Base-by-base conservation (phyloP, 805 yeast genomes). In the Nakazawaea sp. region DNA sequence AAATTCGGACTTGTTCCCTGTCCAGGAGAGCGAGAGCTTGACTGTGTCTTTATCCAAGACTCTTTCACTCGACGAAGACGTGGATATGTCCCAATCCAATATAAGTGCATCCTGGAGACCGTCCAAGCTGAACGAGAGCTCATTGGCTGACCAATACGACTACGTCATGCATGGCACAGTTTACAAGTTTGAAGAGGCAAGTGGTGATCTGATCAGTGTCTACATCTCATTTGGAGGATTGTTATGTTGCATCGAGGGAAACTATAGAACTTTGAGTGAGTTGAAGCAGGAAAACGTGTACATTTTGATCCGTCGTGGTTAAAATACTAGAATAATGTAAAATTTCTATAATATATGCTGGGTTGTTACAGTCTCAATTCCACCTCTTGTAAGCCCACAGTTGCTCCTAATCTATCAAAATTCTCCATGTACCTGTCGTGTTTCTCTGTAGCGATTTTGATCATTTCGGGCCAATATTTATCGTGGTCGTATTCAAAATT, bases 151-250 rank as follows among this genome's bases (percentile, higher is more conserved):
- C 58, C 97, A 92, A 55, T 90, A 88, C 65, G 97, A 90, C 59
- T 92, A 92, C 52, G 97, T 92, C 47, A 90, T 92, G 97, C 79
- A 89, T 58, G 98, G 98, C 38, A 88, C 96, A 5, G 95, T 92
- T 32, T 92, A 92, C 69, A 89, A 90, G 59, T 92, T 92, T 55
- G 96, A 90, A 58, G 98, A 92, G 63, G 75, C 75, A 46, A 64
- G 66, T 47, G 65, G 62, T 41, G 85, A 79, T 52, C 67, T 66
- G 46, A 82, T 87, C 61, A 80, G 94, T 16, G 96, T 90, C 18
- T 92, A 87, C 56, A 85, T 87, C 41, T 90, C 97, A 3, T 92
- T 89, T 58, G 98, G 98, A 40, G 98, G 98, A 4, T 72, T 92
- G 50, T 70, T 92, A 50, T 73, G 90, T 78, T 82, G 97, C 53